Percentiles rank a stretch among this genome's conserved stretches.
Conservation (phyloP, 2,329 filamentous ascomycete species). For the Didymella lethalis region DNA sequence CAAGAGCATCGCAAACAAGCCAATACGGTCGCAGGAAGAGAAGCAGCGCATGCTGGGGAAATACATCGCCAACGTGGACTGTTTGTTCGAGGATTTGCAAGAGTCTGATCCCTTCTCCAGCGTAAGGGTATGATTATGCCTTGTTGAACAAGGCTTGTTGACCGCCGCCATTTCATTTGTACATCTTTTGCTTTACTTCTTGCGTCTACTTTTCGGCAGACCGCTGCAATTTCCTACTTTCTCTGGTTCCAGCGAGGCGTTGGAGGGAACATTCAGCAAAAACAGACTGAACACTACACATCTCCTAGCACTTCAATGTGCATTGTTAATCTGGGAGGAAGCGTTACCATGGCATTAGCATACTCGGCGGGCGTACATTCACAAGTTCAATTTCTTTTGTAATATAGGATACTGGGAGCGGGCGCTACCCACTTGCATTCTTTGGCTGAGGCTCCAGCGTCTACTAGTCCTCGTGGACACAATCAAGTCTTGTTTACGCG, state of each 20-base stretch:
- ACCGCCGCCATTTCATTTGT: slow-evolving; percentile 24
- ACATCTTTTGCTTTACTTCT: slow-evolving; percentile 23
- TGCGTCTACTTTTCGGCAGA: slow-evolving; percentile 23
- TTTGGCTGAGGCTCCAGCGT: slow-evolving; percentile 25
- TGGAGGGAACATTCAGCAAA: slow-evolving; percentile 26
- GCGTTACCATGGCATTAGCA: slow-evolving; percentile 19
- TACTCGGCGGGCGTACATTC: slow-evolving; percentile 19
- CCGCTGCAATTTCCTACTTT: slow-evolving; percentile 20
- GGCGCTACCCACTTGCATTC: slow-evolving; percentile 16
- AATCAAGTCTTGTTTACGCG: slow-evolving; percentile 14
- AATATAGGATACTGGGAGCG: slow-evolving; percentile 17
- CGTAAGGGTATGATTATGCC: slow-evolving; percentile 27
- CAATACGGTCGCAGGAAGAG: slow-evolving; percentile 73
- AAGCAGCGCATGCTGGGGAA: slow-evolving; percentile 81
- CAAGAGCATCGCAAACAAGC: slow-evolving; percentile 41
- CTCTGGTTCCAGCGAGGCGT: slow-evolving; percentile 38
- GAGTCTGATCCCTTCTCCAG: slow-evolving; percentile 70
- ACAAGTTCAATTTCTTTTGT: slow-evolving; percentile 17
- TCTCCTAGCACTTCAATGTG: slow-evolving; percentile 18
- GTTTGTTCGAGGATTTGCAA: slow-evolving; percentile 82
- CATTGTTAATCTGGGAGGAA: slow-evolving; percentile 16
- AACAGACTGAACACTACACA: slow-evolving; percentile 15
- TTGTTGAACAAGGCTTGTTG: neutral
- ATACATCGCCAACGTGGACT: slow-evolving; percentile 80
- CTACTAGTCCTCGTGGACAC: slow-evolving; percentile 12